These are phyloP conservation scores for Rhynchosporium agropyri DNA, from an alignment of 2,329 filamentous ascomycete species.

Conservation along the genomic window DNA sequence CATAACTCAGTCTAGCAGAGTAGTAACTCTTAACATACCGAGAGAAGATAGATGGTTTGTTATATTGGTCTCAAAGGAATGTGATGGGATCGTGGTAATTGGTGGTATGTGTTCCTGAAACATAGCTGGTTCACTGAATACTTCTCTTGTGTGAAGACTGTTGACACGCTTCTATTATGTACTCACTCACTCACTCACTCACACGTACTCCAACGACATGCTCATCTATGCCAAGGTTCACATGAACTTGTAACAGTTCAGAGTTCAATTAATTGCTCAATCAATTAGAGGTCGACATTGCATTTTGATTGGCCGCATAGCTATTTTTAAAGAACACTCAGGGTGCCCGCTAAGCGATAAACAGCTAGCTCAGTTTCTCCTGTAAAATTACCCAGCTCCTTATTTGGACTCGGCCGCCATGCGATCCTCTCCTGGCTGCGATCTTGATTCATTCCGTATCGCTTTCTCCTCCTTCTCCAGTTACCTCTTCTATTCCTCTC, in stretches of 20 bases:
- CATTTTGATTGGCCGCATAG: neutral
- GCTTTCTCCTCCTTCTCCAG: constrained; percentile 14
- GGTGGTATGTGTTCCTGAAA: constrained; percentile 12
- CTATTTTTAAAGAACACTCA: constrained; percentile 8
- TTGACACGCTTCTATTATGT: too few species aligned
- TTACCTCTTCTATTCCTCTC: constrained; percentile 18
- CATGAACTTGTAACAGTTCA: constrained; percentile 2
- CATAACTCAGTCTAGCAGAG: too few species aligned
- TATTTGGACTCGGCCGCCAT: constrained; percentile 9
- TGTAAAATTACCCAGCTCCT: constrained; percentile 19
- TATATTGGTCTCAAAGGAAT: neutral
- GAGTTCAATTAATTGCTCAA: constrained; percentile 4
- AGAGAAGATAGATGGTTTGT: neutral
- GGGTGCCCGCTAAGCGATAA: neutral
- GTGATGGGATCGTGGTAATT: constrained; percentile 4
- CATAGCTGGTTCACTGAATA: neutral
- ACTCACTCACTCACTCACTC: neutral
- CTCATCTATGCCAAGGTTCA: neutral
- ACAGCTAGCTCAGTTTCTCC: constrained; percentile 11
- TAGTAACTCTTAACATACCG: too few species aligned
- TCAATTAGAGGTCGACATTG: neutral
- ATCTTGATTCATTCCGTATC: neutral
- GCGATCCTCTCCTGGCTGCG: constrained; percentile 1
- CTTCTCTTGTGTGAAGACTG: neutral
- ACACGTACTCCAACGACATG: neutral